Base-by-base conservation (phyloP, 148 eudicot species). In the Amaranthus hypochondriacus region DNA sequence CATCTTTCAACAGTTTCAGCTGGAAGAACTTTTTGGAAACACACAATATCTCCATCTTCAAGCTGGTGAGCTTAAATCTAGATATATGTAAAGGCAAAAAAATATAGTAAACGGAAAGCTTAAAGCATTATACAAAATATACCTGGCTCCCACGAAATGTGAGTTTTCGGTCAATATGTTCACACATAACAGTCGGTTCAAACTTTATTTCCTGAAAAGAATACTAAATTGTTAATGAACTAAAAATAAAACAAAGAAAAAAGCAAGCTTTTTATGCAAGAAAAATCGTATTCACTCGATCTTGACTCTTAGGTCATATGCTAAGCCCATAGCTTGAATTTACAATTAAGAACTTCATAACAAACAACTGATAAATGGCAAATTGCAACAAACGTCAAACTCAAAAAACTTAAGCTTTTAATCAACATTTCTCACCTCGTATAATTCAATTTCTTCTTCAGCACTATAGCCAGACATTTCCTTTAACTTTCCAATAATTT, bases 1-100 rank as follows among this genome's bases (percentile, higher is more conserved):
- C 68, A 81, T 67, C 71, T 77, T 78, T 85, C 88, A 54, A 79
- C 79, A 57, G 21, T 74, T 77, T 86, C 84, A 78, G 79, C 76
- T n/a, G 78, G 77, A 74, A 79, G 80, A 48, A 81, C 42, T 81
- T 83, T 90, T 69, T 90, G 95, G 75, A 90, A 84, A 81, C 95
- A 90, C 59, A 90, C 81, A 46, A 90, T 88, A 47, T 90, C 95
- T 44, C 95, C 95, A 71, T 90, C 95, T 83, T 90, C 95, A 76
- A 90, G 89, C 95, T 90, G 81, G 56, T 72, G 68, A 62, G 5
- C 48, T 54, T 59, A 62, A 56, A 47, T 8, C 42, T 18, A 74
- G 3, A 44, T 2, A 42, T 48, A 57, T 59, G 14, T 6, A 75
- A 66, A 57, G 14, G 3, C 46, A 6, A 7, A 56, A 60, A 43